These are phyloP conservation scores for Hortaea werneckii DNA, from an alignment of 2,329 filamentous ascomycete genomes.

Conservation along the genomic window DNA sequence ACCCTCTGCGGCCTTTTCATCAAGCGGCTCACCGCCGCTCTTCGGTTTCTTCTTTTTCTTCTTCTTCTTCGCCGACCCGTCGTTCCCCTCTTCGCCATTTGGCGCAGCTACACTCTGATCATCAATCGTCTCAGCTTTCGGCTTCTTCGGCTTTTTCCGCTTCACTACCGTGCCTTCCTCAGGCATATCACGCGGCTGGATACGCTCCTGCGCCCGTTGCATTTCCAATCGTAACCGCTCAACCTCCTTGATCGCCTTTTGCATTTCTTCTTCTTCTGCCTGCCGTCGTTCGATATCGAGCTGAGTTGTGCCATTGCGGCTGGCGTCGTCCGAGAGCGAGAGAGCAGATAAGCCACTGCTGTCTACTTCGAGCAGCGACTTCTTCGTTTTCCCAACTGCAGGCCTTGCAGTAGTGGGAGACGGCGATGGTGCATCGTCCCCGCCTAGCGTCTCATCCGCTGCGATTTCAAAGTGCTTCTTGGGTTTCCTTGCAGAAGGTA, in stretches of 20 bases:
- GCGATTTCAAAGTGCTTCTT: slow-evolving; percentile 36
- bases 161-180: slow-evolving; percentile 55
- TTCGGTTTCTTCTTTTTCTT: slow-evolving; percentile 30
- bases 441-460: slow-evolving; percentile 37
- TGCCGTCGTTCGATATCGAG: slow-evolving; percentile 57
- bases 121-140: slow-evolving; percentile 16
- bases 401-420: slow-evolving; percentile 15
- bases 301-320: slow-evolving; percentile 15
- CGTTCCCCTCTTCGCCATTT: slow-evolving; percentile 7
- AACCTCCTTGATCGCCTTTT: slow-evolving; percentile 75
- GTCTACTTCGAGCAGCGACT: slow-evolving; percentile 70
- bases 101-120: slow-evolving; percentile 4
- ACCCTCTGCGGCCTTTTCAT: slow-evolving; percentile 6
- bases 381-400: slow-evolving; percentile 39
- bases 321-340: slow-evolving; percentile 49
- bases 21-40: slow-evolving; percentile 3
- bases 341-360: slow-evolving; percentile 70
- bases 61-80: slow-evolving; percentile 28
- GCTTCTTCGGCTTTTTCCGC: slow-evolving; percentile 41
- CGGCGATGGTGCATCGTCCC: slow-evolving; percentile 9
- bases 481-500: slow-evolving; percentile 13
- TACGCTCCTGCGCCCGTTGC: slow-evolving; percentile 68
- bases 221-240: slow-evolving; percentile 80
- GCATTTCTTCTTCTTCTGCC: slow-evolving; percentile 80
- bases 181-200: slow-evolving; percentile 59